Evolutionary conservation across 2,329 filamentous ascomycete genomes (phyloP), one percentile per base, ranked within the genome.

Genomic region (Aureobasidium sp.): DNA sequence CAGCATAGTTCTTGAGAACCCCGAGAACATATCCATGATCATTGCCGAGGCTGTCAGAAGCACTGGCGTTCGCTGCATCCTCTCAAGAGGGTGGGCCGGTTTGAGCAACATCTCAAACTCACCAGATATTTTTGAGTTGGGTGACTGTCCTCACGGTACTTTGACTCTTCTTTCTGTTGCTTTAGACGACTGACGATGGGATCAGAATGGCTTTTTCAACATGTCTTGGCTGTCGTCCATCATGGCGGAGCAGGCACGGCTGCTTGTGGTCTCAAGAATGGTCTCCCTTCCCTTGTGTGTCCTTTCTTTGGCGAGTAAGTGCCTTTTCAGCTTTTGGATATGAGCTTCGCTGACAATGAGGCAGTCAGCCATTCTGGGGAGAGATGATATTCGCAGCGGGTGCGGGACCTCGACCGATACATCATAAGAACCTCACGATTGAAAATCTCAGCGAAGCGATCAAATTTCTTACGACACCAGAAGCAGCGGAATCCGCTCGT

Each of bases 341-440:
- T 55, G 22, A 42, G 5, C 9, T n/a, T 12, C 4, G 5, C 52
- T 56, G 27, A 56, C 9, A 14, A 12, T 1, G 6, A 20, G 4
- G 0, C n/a, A 75, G 77, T 65, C 77, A 79, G 65, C 75, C 75
- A n/a, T 79, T 78, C 63, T 79, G 77, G 77, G 76, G 74, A 12
- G 67, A 71, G 12, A 78, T 78, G 75, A 70, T 78, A 1, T 70
- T 71, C 2, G 67, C 68, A 29, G 75, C 75, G 2, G 76, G 76
- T n/a, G 77, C 76, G 6, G 77, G 77, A 2, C 76, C 75, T 11
- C 55, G 70, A n/a, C 72, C 76, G 0, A 72, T 77, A 6, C 72
- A 74, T 1, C 70, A 75, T 60, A 75, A 74, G 65, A 63, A 67
- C 20, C 69, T 79, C 0, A 71, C 66, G 7, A 66, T 62, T 1